Base-by-base conservation (phyloP, 371 early-diverging fungal species). In the Mucor ambiguus region DNA sequence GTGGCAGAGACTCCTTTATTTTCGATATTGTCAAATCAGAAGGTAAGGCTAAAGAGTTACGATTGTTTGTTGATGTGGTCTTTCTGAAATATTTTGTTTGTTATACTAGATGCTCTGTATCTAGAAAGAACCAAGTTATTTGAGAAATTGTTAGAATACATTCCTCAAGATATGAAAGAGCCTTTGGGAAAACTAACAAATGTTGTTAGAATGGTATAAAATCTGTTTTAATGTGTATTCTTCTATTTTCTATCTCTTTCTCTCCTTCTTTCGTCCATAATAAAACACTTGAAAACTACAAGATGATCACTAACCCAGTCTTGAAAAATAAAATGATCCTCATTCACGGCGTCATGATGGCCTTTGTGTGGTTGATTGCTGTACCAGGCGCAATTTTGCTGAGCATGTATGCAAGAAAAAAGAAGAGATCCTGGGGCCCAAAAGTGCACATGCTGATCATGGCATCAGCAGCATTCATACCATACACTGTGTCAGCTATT, bases 141-240 rank as follows among this genome's bases (percentile, higher is more conserved):
- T 73, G 91, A 93, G 41, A 76, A 68, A 18, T 73, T 95, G 33
- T 75, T 93, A 30, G 83, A 79, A 24, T 94, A 82, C 71, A 92
- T 95, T 79, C 93, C 96, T 9, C 83, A 89, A 32, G 75, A 81
- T 35, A 91, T 93, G 92, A 87, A 91, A 67, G 92, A 94, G 64
- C 96, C 96, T 10, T 80, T 83, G 28, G 89, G 81, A 26, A 90
- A 90, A 59, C 66, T 95, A 58, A 81, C 89, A 20, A 92, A 92
- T 72, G 77, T 92, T 52, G 83, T 93, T 43, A 85, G 76, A 71
- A 64, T 85, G 10, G 72, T 73, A 57, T 83, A 32, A 32, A 46
- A 37, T 43, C 24, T 49, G 14, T 3, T 26, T 49, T 26, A 20
- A 20, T 5, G 12, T 38, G 24, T 35, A 11, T 37, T 46, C 49